Evolutionary conservation across 768 basidiomycete species (phyloP).

Genomic region (Naganishia vishniacii): DNA sequence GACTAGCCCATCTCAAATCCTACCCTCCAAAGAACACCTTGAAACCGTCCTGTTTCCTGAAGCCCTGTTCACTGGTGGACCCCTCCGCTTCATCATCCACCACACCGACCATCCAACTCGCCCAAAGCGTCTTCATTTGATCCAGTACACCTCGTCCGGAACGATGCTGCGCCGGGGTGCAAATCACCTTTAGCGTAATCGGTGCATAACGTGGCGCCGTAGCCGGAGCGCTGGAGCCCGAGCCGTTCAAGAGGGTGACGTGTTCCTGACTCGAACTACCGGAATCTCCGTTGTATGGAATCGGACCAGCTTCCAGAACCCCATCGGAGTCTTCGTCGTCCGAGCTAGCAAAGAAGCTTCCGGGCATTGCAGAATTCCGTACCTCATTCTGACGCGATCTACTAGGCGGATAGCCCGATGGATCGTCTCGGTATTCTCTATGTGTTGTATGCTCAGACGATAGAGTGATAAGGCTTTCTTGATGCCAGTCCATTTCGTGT

Average conservation of each 20-base stretch:
- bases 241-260: neutral
- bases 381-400: neutral
- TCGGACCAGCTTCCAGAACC: neutral
- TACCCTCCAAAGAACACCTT: constrained; percentile 46
- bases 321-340: constrained; percentile 16
- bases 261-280: neutral
- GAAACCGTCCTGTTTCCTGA: constrained; percentile 31
- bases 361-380: neutral
- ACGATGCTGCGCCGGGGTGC: constrained; percentile 48
- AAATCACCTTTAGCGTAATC: constrained; percentile 41
- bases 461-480: constrained; percentile 35
- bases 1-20: constrained; percentile 24
- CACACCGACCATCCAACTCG: constrained; percentile 44
- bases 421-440: neutral
- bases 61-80: neutral
- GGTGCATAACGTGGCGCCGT: neutral
- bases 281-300: neutral
- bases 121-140: constrained; percentile 48
- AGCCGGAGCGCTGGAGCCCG: neutral
- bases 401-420: constrained; percentile 11
- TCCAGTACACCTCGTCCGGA: constrained; percentile 44
- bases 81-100: constrained; percentile 11
- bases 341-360: too few relatives aligned
- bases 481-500: constrained; percentile 47
- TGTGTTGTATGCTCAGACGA: neutral